Percentiles rank a stretch among this genome's conserved stretches.
Evolutionary conservation across 768 basidiomycete genomes (phyloP).

Genomic region (Suillus subalutaceus): DNA sequence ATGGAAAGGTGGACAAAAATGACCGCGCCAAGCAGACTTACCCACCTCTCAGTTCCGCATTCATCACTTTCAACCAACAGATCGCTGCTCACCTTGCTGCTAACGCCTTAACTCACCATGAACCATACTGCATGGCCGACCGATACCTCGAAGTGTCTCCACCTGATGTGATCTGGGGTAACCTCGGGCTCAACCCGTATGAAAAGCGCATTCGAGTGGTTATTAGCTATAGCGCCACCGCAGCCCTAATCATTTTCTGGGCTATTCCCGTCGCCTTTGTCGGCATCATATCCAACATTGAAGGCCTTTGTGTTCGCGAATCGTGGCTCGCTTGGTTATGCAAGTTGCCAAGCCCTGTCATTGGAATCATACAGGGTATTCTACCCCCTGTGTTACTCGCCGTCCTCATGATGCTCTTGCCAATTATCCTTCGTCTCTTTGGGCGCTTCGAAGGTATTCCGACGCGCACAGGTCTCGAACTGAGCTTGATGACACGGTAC

Average conservation of each 20-base stretch:
- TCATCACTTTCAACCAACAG: slow-evolving; percentile 91
- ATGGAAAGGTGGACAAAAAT: slow-evolving; percentile 14
- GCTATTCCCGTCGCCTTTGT: slow-evolving; percentile 86
- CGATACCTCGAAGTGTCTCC: slow-evolving; percentile 85
- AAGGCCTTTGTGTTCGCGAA: slow-evolving; percentile 62
- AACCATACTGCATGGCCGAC: slow-evolving; percentile 78
- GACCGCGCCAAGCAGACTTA: slow-evolving; percentile 40
- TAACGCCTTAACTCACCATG: slow-evolving; percentile 75
- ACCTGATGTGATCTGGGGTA: slow-evolving; percentile 89
- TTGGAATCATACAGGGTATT: slow-evolving; percentile 89
- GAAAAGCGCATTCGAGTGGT: slow-evolving; percentile 69
- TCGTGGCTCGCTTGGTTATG: slow-evolving; percentile 88
- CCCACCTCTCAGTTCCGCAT: slow-evolving; percentile 70
- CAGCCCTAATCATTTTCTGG: slow-evolving; percentile 86
- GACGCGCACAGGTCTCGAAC: slow-evolving; percentile 77
- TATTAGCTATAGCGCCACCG: slow-evolving; percentile 75
- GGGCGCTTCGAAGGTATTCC: slow-evolving; percentile 91
- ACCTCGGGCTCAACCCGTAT: slow-evolving; percentile 88
- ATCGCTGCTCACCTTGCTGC: slow-evolving; percentile 90
- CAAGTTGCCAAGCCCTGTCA: slow-evolving; percentile 58
- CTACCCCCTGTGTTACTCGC: slow-evolving; percentile 87
- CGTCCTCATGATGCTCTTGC: slow-evolving; percentile 90
- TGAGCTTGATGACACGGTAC: slow-evolving; percentile 89
- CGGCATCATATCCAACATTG: slow-evolving; percentile 83
- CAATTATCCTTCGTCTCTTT: slow-evolving; percentile 77